Percentiles rank a stretch among this genome's conserved stretches.
These are phyloP conservation scores for Aspergillus affinis DNA, from an alignment of 495 filamentous ascomycete genomes.

Conservation along the genomic window DNA sequence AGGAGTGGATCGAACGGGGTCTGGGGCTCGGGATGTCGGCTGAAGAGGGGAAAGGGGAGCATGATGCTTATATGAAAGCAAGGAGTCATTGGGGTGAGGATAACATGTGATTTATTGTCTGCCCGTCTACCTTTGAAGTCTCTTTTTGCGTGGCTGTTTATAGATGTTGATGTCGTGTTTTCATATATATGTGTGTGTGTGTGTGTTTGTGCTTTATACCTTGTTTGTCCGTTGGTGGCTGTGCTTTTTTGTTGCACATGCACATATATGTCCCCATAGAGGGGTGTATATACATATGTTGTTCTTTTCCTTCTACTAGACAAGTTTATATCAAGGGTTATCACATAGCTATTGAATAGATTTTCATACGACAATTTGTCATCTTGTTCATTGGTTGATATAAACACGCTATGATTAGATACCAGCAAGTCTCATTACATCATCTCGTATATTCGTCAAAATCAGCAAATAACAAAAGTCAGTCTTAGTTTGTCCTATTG, in stretches of 20 bases:
- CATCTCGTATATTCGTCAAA: no score
- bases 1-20: slow-evolving; percentile 91
- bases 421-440: no score
- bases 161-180: no score
- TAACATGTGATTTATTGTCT: slow-evolving; percentile 52
- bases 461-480: no score
- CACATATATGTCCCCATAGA: slow-evolving; percentile 4
- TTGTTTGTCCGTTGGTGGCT: not conserved
- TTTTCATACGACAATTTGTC: not conserved
- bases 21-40: slow-evolving; percentile 69
- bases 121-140: no score
- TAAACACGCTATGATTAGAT: not conserved
- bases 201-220: slow-evolving; percentile 3
- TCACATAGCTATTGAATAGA: not conserved
- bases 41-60: slow-evolving; percentile 59
- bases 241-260: not conserved
- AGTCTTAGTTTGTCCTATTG: no score
- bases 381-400: not conserved
- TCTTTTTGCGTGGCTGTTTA: no score
- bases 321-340: not conserved
- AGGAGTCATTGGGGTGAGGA: slow-evolving; percentile 70
- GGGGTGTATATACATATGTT: not conserved
- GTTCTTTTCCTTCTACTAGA: not conserved
- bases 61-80: slow-evolving; percentile 63
- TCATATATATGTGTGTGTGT: not conserved